Evolutionary conservation across 768 basidiomycete genomes (phyloP).

Genomic region (Steccherinum ochraceum): DNA sequence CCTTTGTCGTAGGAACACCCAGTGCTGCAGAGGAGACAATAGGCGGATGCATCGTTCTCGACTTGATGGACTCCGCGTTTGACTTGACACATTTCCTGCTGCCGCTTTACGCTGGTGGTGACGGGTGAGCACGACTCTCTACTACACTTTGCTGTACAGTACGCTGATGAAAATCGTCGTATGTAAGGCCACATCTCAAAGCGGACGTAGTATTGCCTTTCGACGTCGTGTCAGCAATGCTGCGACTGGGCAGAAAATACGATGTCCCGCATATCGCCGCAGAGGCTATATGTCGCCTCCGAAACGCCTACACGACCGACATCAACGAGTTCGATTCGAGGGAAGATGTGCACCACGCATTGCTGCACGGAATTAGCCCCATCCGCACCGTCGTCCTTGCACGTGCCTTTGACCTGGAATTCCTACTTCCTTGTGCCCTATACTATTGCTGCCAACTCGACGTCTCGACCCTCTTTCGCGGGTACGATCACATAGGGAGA

Average conservation of each 20-base stretch:
- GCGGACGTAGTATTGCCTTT: no score
- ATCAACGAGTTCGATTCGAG: neutral
- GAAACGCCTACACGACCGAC: no score
- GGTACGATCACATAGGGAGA: neutral
- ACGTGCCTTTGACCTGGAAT: neutral
- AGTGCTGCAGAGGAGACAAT: neutral
- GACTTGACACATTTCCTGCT: neutral
- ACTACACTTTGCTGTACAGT: no score
- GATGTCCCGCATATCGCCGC: no score
- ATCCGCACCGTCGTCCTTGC: neutral
- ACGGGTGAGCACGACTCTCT: no score
- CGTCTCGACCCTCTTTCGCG: conserved; percentile 1
- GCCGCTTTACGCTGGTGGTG: no score
- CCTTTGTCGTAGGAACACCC: neutral
- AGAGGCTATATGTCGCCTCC: no score
- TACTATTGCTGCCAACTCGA: neutral
- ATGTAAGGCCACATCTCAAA: no score
- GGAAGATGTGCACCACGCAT: no score
- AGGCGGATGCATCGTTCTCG: neutral
- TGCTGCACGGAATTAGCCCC: neutral
- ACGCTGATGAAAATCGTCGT: no score
- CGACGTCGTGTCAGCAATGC: no score
- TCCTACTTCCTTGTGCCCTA: neutral
- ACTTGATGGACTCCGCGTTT: neutral
- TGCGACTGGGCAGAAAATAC: no score